Percentiles rank a stretch among this genome's conserved stretches.
These are phyloP conservation scores for Lasiodiplodia hormozganensis DNA, from an alignment of 2,329 filamentous ascomycete genomes.

Conservation along the genomic window DNA sequence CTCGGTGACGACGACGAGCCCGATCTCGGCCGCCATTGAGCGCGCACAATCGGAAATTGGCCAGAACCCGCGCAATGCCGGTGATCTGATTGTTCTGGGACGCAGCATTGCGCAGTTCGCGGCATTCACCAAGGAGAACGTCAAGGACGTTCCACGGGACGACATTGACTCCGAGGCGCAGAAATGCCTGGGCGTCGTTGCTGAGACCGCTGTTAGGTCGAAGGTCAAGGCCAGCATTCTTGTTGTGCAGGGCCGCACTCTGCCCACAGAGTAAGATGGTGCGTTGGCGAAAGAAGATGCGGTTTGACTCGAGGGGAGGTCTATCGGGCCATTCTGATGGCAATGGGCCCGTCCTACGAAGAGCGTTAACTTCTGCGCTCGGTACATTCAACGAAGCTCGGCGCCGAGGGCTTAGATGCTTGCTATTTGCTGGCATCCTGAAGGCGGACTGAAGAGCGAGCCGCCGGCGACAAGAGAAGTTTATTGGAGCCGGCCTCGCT, in stretches of 20 bases:
- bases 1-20: constrained; percentile 46
- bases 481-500: neutral
- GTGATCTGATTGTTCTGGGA: constrained; percentile 74
- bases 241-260: constrained; percentile 64
- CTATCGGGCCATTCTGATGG: neutral
- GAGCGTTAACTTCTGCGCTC: neutral
- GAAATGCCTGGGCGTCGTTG: constrained; percentile 64
- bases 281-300: neutral
- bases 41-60: constrained; percentile 67
- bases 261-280: neutral
- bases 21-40: constrained; percentile 56
- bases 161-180: constrained; percentile 46
- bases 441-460: constrained; percentile 15
- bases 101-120: constrained; percentile 46
- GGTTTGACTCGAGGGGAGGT: neutral
- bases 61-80: constrained; percentile 68
- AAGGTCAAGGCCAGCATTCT: constrained; percentile 72
- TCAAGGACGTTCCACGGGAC: constrained; percentile 32
- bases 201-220: constrained; percentile 64
- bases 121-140: constrained; percentile 33
- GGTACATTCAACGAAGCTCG: neutral
- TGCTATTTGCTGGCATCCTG: neutral
- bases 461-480: neutral
- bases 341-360: neutral
- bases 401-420: too few relatives aligned